Conservation (phyloP, 192 early-diverging fungal genomes). For the Funneliformis mosseae region DNA sequence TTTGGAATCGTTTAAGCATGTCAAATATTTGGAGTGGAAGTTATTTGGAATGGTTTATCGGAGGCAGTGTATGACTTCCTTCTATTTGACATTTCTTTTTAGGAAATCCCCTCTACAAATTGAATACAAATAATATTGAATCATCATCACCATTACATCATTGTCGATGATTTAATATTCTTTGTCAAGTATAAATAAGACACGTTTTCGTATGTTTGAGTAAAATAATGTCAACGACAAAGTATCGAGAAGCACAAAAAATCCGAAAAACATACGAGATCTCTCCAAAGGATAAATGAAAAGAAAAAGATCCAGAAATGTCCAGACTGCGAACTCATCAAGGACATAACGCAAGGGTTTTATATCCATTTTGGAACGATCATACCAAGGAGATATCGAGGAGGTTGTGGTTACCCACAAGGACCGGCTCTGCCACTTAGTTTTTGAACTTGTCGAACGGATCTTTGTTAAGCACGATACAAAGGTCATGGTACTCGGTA, state of each 20-base stretch:
- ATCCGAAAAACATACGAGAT: background rate
- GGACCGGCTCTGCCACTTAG: background rate
- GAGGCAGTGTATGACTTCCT: no score
- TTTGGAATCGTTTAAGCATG: no score
- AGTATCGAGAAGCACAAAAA: background rate
- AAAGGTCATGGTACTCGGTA: constrained; percentile 6
- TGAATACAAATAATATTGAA: no score
- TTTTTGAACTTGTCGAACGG: background rate
- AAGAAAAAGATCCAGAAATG: background rate
- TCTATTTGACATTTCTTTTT: no score
- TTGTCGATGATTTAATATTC: background rate
- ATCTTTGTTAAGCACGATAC: background rate
- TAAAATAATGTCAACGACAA: background rate
- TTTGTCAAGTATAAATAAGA: constrained; percentile 27
- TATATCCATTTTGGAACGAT: background rate
- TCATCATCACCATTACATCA: no score
- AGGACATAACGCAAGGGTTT: background rate
- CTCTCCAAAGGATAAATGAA: background rate
- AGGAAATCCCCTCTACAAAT: no score
- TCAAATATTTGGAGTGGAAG: no score
- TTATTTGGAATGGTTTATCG: no score
- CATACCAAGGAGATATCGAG: background rate
- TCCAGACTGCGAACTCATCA: no score
- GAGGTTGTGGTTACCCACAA: constrained; percentile 3
- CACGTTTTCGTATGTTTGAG: background rate